Evolutionary conservation across 129 eudicot species (phyloP).

Genomic region (Artemisia annua): DNA sequence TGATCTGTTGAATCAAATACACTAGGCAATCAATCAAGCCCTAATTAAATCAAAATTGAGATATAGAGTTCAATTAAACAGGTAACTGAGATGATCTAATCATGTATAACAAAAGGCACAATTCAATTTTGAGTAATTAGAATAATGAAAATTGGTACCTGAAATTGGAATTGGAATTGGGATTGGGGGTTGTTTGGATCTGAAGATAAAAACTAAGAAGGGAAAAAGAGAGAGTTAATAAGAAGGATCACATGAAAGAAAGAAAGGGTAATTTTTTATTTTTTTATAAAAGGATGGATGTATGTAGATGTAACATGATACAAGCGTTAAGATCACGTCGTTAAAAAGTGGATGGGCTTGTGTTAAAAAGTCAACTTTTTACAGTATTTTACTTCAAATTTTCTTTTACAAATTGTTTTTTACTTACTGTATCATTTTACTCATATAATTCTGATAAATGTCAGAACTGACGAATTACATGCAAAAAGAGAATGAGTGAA

Average conservation of each 20-base stretch:
- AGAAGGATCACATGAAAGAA: conserved; percentile 27
- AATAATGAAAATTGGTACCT: conserved; percentile 25
- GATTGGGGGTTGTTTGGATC: conserved; percentile 30
- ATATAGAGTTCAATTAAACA: neutral
- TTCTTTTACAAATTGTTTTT: too few species aligned
- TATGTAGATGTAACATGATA: too few species aligned
- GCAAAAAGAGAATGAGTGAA: too few species aligned
- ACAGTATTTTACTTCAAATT: too few species aligned
- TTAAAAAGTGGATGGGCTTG: too few species aligned
- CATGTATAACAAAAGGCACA: neutral
- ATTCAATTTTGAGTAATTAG: neutral
- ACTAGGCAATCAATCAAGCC: conserved; percentile 14
- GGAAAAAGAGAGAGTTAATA: conserved; percentile 23
- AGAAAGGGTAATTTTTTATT: too few species aligned
- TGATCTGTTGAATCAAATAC: conserved; percentile 28
- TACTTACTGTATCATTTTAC: too few species aligned
- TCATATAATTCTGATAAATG: too few species aligned
- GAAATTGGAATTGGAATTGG: neutral
- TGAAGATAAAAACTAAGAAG: conserved; percentile 28
- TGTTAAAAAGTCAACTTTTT: too few species aligned
- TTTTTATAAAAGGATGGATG: too few species aligned
- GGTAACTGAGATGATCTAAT: conserved; percentile 24
- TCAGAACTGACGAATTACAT: too few species aligned
- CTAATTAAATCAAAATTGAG: conserved; percentile 22
- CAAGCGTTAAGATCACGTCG: too few species aligned